Conservation (phyloP, 331 rosid genomes). For the Cydonia oblonga region DNA sequence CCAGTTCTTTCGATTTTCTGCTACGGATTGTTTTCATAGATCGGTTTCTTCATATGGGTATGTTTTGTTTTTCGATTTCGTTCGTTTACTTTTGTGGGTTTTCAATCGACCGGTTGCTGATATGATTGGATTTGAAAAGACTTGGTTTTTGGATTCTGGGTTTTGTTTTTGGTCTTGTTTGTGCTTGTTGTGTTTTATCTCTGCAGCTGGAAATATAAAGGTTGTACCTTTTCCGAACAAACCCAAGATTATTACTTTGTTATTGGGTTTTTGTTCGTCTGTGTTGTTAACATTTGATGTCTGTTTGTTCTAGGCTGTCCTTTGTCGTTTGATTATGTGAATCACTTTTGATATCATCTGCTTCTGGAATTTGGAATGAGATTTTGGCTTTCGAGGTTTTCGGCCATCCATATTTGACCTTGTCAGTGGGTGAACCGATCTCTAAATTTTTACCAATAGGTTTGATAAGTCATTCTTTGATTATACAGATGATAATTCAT, state of each 20-base stretch:
- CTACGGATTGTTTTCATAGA: conserved; percentile 31
- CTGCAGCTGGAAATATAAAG: conserved; percentile 1
- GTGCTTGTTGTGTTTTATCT: conserved; percentile 15
- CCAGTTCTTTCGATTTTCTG: conserved; percentile 15
- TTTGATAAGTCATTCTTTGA: background rate
- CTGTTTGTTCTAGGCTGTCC: conserved; percentile 6
- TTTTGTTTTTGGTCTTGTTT: background rate
- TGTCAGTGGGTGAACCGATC: conserved; percentile 26
- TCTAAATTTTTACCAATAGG: background rate
- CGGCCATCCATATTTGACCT: conserved; percentile 18
- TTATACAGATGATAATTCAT: background rate
- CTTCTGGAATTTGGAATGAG: background rate
- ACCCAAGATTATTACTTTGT: background rate
- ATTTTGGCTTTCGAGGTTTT: conserved; percentile 1
- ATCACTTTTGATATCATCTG: conserved; percentile 15
- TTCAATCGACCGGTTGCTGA: conserved; percentile 30
- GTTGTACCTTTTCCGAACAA: background rate
- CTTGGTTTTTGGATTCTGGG: conserved; percentile 15
- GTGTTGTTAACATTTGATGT: background rate
- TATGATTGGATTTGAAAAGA: conserved; percentile 23
- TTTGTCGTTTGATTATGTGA: conserved; percentile 1
- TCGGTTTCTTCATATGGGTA: conserved; percentile 38
- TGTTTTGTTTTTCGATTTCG: background rate
- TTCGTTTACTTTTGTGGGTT: background rate
- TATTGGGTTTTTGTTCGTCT: conserved; percentile 8